A percentile compares a stretch with the other conserved stretches of the same genome.
Evolutionary conservation across 768 basidiomycete species (phyloP).

Genomic region (Daedaleopsis sinensis): DNA sequence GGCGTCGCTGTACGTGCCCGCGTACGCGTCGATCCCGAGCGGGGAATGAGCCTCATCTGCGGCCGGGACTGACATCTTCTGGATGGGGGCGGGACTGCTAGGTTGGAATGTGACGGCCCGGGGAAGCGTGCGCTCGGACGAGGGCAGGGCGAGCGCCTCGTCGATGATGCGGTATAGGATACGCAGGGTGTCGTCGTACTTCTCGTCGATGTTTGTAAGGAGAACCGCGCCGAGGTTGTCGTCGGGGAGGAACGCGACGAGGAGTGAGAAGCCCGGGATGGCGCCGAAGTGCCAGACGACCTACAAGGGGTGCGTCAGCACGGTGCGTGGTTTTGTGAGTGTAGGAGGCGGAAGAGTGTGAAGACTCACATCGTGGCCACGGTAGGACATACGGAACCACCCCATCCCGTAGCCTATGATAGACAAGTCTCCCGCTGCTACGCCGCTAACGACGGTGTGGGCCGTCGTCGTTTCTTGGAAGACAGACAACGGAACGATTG

Average conservation of each 20-base stretch:
- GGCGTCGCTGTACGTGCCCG: constrained; percentile 39
- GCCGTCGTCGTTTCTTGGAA: constrained; percentile 36
- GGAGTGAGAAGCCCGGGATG: constrained; percentile 38
- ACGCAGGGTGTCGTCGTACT: not conserved
- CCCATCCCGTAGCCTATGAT: constrained; percentile 45
- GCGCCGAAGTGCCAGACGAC: constrained; percentile 38
- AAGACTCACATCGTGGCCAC: constrained; percentile 41
- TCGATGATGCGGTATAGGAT: constrained; percentile 10
- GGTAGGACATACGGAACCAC: constrained; percentile 41
- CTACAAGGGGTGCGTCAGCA: constrained; percentile 23
- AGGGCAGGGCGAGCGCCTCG: constrained; percentile 6
- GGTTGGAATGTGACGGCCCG: not conserved
- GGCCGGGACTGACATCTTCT: not conserved
- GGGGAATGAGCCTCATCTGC: not conserved
- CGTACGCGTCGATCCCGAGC: constrained; percentile 25
- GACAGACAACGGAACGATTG: constrained; percentile 36
- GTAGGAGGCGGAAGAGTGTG: not conserved
- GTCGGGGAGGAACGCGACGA: constrained; percentile 37
- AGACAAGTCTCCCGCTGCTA: constrained; percentile 25
- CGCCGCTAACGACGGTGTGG: constrained; percentile 28
- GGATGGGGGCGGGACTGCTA: not conserved
- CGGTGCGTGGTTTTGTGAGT: not conserved
- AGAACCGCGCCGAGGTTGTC: constrained; percentile 39
- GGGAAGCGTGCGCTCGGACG: not conserved
- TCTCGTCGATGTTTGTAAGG: constrained; percentile 24